A percentile compares a stretch with the other conserved stretches of the same genome.
These are phyloP conservation scores for Crithidia sp. DNA, from an alignment of 208 protist genomes.

Conservation along the genomic window DNA sequence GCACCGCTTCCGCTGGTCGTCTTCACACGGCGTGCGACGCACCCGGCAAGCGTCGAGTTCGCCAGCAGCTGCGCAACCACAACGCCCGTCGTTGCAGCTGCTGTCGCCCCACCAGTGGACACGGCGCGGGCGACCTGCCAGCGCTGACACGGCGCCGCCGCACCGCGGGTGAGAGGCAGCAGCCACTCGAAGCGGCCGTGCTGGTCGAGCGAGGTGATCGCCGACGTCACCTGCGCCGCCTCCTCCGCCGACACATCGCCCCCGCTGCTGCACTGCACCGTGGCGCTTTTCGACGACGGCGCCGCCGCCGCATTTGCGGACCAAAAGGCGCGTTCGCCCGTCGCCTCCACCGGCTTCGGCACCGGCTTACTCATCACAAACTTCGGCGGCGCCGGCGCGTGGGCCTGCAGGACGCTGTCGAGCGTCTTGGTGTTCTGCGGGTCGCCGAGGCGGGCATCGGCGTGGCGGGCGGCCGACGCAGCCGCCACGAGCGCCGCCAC, in stretches of 20 bases:
- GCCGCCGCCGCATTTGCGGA: not conserved
- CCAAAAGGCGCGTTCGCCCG: conserved; percentile 7
- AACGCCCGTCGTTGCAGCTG: conserved; percentile 17
- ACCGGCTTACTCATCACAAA: conserved; percentile 81
- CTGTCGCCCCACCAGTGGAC: not conserved
- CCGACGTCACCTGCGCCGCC: conserved; percentile 25
- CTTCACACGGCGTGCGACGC: conserved; percentile 19
- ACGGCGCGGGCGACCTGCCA: conserved; percentile 30
- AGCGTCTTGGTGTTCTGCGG: conserved; percentile 16
- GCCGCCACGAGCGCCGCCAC: conserved; percentile 37
- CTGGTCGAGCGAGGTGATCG: conserved; percentile 23
- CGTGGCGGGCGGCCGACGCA: conserved; percentile 26
- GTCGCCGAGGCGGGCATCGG: conserved; percentile 13
- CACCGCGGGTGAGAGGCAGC: conserved; percentile 27
- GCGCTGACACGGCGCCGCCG: conserved; percentile 12
- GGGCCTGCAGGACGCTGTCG: conserved; percentile 51
- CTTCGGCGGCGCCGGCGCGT: conserved; percentile 66
- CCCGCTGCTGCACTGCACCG: conserved; percentile 29
- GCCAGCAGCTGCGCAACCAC: conserved; percentile 27
- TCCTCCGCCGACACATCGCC: conserved; percentile 28
- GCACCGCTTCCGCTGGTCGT: not conserved
- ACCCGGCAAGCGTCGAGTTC: conserved; percentile 21
- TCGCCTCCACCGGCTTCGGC: conserved; percentile 26
- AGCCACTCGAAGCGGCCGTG: conserved; percentile 33
- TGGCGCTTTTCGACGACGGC: not conserved